Conservation (phyloP, 495 filamentous ascomycete species). For the Aspergillus biplanus region DNA sequence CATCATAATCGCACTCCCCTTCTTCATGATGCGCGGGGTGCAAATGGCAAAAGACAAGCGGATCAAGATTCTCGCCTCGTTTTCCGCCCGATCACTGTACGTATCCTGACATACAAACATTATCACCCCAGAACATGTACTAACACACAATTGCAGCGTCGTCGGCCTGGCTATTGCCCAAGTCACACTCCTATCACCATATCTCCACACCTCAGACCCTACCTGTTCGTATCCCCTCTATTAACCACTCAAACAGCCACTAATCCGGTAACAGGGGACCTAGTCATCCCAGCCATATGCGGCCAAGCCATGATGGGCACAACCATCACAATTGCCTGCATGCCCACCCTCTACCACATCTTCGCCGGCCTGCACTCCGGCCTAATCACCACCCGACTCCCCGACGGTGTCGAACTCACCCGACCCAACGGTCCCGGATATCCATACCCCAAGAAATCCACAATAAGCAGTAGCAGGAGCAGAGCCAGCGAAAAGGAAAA, state of each 20-base stretch:
- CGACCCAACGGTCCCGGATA: conserved; percentile 23
- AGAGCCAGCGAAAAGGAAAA: conserved; percentile 6
- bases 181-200: conserved; percentile 27
- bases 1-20: conserved; percentile 24
- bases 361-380: conserved; percentile 40
- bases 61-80: conserved; percentile 31
- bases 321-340: conserved; percentile 34
- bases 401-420: conserved; percentile 27
- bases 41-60: conserved; percentile 27
- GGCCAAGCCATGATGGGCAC: conserved; percentile 34
- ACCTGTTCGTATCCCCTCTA: conserved; percentile 24
- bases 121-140: neutral
- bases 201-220: conserved; percentile 25
- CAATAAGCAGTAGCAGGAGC: conserved; percentile 7
- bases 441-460: conserved; percentile 24
- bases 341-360: conserved; percentile 44
- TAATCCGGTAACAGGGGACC: conserved; percentile 23
- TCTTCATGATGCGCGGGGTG: conserved; percentile 34
- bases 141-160: conserved; percentile 16
- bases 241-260: neutral
- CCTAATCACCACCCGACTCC: conserved; percentile 35
- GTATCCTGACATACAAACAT: neutral
- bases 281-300: conserved; percentile 19
- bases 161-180: conserved; percentile 29
- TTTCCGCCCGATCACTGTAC: conserved; percentile 27